Percentiles rank a stretch among this genome's conserved stretches.
These are phyloP conservation scores for Fusarium foetens DNA, from an alignment of 2,329 filamentous ascomycete genomes.

Conservation along the genomic window DNA sequence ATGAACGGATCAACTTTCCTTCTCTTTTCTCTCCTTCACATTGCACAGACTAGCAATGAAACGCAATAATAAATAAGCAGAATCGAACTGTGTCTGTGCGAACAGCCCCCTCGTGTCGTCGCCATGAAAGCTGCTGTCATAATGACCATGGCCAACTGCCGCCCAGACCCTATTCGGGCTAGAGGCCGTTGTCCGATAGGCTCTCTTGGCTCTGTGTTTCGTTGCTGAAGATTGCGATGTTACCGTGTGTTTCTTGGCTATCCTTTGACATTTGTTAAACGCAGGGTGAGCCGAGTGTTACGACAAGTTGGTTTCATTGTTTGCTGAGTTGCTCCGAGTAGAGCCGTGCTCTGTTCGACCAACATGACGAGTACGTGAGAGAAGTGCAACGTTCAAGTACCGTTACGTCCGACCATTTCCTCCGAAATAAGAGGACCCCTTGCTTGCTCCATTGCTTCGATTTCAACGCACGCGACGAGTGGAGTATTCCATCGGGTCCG, in stretches of 20 bases:
- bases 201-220: conserved; percentile 9
- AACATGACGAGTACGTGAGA: background rate
- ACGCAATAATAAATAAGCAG: background rate
- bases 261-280: background rate
- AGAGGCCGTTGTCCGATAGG: conserved; percentile 34
- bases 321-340: background rate
- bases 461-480: conserved; percentile 37
- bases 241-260: conserved; percentile 13
- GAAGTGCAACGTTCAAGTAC: conserved; percentile 7
- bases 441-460: conserved; percentile 1
- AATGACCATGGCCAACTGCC: conserved; percentile 24
- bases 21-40: background rate
- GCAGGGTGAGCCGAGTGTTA: conserved; percentile 1
- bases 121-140: conserved; percentile 22
- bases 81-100: conserved; percentile 26
- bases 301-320: background rate
- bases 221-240: conserved; percentile 30
- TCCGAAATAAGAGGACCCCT: conserved; percentile 21
- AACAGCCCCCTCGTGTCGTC: conserved; percentile 9
- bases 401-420: background rate
- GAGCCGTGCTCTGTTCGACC: conserved; percentile 1
- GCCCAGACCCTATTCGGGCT: conserved; percentile 27
- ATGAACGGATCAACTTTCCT: conserved; percentile 7
- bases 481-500: conserved; percentile 30
- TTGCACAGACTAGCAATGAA: conserved; percentile 8